Base-by-base conservation (phyloP, 2,329 filamentous ascomycete genomes). In the Clarireedia paspali region DNA sequence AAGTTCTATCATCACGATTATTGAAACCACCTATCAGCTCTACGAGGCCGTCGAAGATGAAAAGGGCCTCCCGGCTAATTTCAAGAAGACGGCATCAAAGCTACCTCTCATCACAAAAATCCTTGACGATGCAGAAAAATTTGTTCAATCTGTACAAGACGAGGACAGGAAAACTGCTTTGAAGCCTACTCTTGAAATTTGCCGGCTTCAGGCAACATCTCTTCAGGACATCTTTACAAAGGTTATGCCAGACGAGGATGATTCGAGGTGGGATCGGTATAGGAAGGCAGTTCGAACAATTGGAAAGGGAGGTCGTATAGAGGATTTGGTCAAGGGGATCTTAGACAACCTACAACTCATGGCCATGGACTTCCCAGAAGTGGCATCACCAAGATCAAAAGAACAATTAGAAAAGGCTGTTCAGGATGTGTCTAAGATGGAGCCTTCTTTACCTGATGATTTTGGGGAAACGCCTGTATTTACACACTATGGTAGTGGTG, bases 1-100 rank as follows among this genome's bases (percentile, higher is more conserved):
- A 26, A 59, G 56, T 23, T 57, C 60, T 6, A 51, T 62, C 34
- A 62, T 62, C 44, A 39, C 60, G 26, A 60, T 60, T 26, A 53
- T 62, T 39, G 47, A 55, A 38, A 44, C 58, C 24, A 39, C 58
- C 3, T 51, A 56, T 9, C 4, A 59, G 30, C 24, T 62, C 17
- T 59, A 57, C 55, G 54, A 60, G 12, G 53, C 60, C 42, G 51
- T 49, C 6, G 40, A 58, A 5, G 49, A 60, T 30, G 42, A 24
- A 23, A 47, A 17, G 14, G 58, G 60, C 3, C 56, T 62, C 15
- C 58, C 56, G 44, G 56, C 47, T 14, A 49, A 42, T 39, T 59
- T 59, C 53, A 55, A 55, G 39, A 53, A 53, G 34, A 51, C 36
- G 20, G 52, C 53, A 17, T 40, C 44, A 48, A 58, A 55, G 49